These are phyloP conservation scores for Durotheca rogersii DNA, from an alignment of 495 filamentous ascomycete species.

Conservation along the genomic window DNA sequence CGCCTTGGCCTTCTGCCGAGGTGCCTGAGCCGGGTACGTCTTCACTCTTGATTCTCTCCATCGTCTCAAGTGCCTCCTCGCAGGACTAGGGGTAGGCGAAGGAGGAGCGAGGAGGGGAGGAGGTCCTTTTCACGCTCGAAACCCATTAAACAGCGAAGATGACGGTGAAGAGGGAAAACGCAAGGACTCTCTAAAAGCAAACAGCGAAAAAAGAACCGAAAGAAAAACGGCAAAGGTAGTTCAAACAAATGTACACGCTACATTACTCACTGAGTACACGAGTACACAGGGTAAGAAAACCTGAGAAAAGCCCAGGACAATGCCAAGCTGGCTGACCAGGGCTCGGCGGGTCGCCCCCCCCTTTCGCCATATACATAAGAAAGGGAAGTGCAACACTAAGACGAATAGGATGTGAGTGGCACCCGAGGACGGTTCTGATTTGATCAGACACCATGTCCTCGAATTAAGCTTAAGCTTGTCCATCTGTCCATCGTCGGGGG, in stretches of 20 bases:
- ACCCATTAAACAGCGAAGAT: not conserved
- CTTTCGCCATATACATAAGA: constrained; percentile 17
- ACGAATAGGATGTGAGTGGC: constrained; percentile 19
- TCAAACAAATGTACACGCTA: too few species aligned
- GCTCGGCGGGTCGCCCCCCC: constrained; percentile 21
- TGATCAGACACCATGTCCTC: constrained; percentile 27
- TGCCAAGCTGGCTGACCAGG: constrained; percentile 23
- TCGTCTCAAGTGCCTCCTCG: too few species aligned
- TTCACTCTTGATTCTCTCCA: constrained; percentile 7
- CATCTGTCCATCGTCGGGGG: constrained; percentile 23
- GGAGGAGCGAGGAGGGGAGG: not conserved
- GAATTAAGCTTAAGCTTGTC: constrained; percentile 36
- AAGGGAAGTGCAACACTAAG: constrained; percentile 12
- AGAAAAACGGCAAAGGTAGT: not conserved
- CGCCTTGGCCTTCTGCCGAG: constrained; percentile 28
- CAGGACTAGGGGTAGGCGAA: constrained; percentile 2
- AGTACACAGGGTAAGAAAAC: too few species aligned
- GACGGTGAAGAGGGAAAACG: not conserved
- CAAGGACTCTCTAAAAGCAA: not conserved
- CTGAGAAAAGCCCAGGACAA: constrained; percentile 12
- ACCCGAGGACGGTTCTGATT: constrained; percentile 27
- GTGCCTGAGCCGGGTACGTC: constrained; percentile 19
- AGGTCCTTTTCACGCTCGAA: too few species aligned
- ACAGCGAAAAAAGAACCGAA: not conserved
- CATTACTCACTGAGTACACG: too few species aligned